These are phyloP conservation scores for Oryza glumipatula DNA, from an alignment of 176 grass and related monocot species.

Conservation along the genomic window DNA sequence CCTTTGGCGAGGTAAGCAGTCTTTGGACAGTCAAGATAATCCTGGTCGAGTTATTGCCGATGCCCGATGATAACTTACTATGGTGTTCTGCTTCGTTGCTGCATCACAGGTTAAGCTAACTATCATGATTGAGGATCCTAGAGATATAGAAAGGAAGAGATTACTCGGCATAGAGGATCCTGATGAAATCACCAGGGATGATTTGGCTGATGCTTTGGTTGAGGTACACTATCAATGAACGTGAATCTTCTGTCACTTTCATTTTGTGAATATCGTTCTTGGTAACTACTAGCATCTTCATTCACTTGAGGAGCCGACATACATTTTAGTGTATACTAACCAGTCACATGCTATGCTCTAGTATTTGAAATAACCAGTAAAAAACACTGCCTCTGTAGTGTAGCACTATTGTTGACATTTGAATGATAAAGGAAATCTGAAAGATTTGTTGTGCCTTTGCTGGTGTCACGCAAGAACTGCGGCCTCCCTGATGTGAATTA, in stretches of 20 bases:
- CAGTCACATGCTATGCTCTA: neutral
- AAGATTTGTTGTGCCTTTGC: neutral
- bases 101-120: conserved; percentile 85
- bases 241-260: neutral
- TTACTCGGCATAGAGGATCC: conserved; percentile 90
- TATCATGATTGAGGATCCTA: conserved; percentile 97
- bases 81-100: conserved; percentile 32
- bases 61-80: conserved; percentile 8
- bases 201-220: conserved; percentile 81
- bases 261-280: neutral
- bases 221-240: conserved; percentile 59
- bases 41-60: neutral
- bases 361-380: neutral
- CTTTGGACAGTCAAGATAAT: neutral
- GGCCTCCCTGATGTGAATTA: neutral
- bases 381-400: neutral
- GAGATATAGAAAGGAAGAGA: conserved; percentile 86
- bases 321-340: neutral
- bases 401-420: neutral
- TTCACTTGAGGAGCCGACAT: neutral
- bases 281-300: neutral
- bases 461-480: neutral
- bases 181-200: conserved; percentile 83
- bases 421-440: neutral
- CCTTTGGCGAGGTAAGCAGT: conserved; percentile 77